A percentile compares a stretch with the other conserved stretches of the same genome.
phyloP scores from a whole-genome alignment of 257 asterid genomes.

The Cordia subcordata region DNA sequence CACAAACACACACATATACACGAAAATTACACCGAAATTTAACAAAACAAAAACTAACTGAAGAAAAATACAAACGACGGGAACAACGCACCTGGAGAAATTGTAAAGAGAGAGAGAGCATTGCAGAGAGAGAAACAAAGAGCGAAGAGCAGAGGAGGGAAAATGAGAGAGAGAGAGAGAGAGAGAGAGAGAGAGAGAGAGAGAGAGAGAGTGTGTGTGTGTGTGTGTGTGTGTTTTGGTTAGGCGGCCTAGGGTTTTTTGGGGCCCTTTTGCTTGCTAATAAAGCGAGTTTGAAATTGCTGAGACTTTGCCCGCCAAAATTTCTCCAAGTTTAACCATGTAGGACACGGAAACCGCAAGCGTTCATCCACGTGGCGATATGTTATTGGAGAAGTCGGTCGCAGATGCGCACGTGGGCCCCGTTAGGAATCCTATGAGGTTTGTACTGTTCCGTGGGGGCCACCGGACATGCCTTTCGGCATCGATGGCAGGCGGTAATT shows the following conservation, averaged over 20 bases:
- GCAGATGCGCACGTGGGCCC: constrained; percentile 15
- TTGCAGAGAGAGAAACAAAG: too few species aligned
- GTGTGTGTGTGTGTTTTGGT: too few species aligned
- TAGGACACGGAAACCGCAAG: constrained; percentile 18
- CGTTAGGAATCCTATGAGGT: constrained; percentile 39
- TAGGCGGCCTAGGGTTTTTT: constrained; percentile 49
- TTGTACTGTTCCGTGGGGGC: neutral
- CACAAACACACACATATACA: too few species aligned
- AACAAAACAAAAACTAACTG: neutral
- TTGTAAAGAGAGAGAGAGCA: neutral
- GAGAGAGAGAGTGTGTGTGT: constrained; percentile 2
- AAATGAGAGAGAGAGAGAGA: constrained; percentile 7
- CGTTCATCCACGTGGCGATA: constrained; percentile 17
- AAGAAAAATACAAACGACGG: neutral
- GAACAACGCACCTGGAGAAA: too few species aligned
- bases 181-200: constrained; percentile 1
- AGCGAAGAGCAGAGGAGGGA: too few species aligned
- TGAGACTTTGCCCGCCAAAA: constrained; percentile 71
- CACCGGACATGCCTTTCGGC: constrained; percentile 1
- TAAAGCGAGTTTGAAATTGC: constrained; percentile 37
- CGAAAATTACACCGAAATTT: neutral
- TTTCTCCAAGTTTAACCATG: constrained; percentile 37
- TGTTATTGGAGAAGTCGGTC: constrained; percentile 12
- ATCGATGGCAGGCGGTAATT: constrained; percentile 14
- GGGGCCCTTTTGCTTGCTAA: neutral